These are phyloP conservation scores for Geotrichum australiense DNA, from an alignment of 1,139 yeast genomes.

Conservation along the genomic window DNA sequence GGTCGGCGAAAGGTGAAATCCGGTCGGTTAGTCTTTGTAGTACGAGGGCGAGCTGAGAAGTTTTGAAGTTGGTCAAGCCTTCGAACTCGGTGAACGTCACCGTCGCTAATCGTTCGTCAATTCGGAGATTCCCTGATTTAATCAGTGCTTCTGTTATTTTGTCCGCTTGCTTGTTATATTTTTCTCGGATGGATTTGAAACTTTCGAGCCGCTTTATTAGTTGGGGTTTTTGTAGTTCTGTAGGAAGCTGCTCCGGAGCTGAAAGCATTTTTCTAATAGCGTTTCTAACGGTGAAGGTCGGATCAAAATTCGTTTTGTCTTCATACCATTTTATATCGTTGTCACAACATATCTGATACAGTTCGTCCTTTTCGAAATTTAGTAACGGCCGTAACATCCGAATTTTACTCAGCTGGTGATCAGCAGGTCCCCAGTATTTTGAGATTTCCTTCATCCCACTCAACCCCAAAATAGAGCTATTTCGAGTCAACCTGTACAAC, in stretches of 20 bases:
- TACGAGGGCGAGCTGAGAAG: slow-evolving; percentile 10
- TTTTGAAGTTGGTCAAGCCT: slow-evolving; percentile 1
- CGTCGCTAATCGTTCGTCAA: slow-evolving; percentile 2
- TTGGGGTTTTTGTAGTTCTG: slow-evolving; percentile 19
- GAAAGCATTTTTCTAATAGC: slow-evolving; percentile 28
- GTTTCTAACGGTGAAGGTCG: slow-evolving; percentile 51
- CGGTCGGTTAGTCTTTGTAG: slow-evolving; percentile 6
- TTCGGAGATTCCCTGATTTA: not conserved
- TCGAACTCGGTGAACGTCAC: slow-evolving; percentile 8
- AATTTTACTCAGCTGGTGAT: slow-evolving; percentile 23
- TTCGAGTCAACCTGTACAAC: slow-evolving; percentile 46
- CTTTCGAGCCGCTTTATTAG: not conserved
- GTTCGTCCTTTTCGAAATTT: slow-evolving; percentile 38
- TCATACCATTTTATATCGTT: slow-evolving; percentile 53
- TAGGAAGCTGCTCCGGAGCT: slow-evolving; percentile 19
- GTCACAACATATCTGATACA: slow-evolving; percentile 42
- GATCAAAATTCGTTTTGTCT: slow-evolving; percentile 56
- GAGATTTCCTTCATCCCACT: slow-evolving; percentile 34
- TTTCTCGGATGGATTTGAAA: slow-evolving; percentile 8
- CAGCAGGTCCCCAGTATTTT: slow-evolving; percentile 22
- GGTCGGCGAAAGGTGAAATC: slow-evolving; percentile 8
- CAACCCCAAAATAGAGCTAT: slow-evolving; percentile 57
- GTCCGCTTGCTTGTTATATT: slow-evolving; percentile 4
- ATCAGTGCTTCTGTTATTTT: slow-evolving; percentile 4
- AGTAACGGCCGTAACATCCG: slow-evolving; percentile 49